A percentile compares a stretch with the other conserved stretches of the same genome.
Evolutionary conservation across 208 protist species (phyloP).

Genomic region (Leptomonas seymouri): DNA sequence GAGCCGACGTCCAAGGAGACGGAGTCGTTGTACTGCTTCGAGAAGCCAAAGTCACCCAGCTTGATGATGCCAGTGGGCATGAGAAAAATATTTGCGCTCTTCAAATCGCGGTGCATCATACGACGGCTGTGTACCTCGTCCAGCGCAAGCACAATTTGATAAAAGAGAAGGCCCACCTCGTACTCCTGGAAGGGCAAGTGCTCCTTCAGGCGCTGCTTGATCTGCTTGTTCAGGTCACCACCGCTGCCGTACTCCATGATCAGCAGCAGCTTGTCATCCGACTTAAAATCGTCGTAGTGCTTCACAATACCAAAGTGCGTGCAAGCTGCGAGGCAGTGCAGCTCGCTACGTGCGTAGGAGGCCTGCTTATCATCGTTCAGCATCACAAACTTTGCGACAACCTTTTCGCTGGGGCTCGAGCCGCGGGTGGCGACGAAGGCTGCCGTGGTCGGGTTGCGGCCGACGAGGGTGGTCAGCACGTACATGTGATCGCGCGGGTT

Average conservation of each 20-base stretch:
- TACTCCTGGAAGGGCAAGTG: conserved; percentile 80
- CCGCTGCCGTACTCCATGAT: conserved; percentile 92
- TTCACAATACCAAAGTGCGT: conserved; percentile 90
- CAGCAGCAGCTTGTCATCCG: conserved; percentile 80
- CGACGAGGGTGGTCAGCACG: conserved; percentile 75
- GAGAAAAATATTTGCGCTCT: conserved; percentile 92
- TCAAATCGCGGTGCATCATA: conserved; percentile 92
- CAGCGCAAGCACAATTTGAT: conserved; percentile 84
- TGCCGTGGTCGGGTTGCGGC: conserved; percentile 82
- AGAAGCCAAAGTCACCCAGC: conserved; percentile 92
- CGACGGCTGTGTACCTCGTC: conserved; percentile 84
- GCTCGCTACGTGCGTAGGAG: conserved; percentile 80
- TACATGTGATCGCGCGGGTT: conserved; percentile 86
- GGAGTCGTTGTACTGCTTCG: conserved; percentile 82
- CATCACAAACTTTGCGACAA: conserved; percentile 89
- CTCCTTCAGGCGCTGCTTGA: conserved; percentile 81
- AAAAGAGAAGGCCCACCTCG: conserved; percentile 86
- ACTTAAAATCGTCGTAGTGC: conserved; percentile 85
- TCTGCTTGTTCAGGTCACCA: conserved; percentile 88
- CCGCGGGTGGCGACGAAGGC: conserved; percentile 82
- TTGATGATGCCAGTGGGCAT: conserved; percentile 88
- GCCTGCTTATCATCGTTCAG: conserved; percentile 87
- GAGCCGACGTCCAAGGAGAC: conserved; percentile 77
- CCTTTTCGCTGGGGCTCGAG: conserved; percentile 63
- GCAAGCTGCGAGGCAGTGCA: conserved; percentile 88